Evolutionary conservation across 2,329 filamentous ascomycete species (phyloP).

Genomic region (Microsporum canis): DNA sequence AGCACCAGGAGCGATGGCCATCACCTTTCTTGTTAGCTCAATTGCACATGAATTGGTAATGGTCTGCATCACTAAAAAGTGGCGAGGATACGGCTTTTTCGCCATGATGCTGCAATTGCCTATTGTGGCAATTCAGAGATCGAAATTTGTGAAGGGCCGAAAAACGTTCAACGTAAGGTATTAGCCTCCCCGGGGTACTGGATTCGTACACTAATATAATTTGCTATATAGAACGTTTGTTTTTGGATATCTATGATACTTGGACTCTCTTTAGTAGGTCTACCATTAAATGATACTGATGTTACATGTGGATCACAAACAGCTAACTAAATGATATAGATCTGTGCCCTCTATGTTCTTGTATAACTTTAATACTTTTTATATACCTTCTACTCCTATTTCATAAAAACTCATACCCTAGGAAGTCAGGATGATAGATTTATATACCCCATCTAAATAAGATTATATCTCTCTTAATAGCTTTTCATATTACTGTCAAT

Average conservation of each 20-base stretch:
- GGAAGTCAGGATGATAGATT: background rate
- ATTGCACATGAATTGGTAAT: conserved; percentile 91
- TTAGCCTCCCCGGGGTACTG: background rate
- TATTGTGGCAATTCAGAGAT: conserved; percentile 83
- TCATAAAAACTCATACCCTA: background rate
- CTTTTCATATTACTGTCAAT: too few species aligned
- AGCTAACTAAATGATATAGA: conserved; percentile 27
- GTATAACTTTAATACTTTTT: conserved; percentile 25
- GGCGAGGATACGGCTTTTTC: conserved; percentile 84
- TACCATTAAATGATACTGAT: conserved; percentile 10
- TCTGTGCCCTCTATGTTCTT: conserved; percentile 51
- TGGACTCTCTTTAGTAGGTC: conserved; percentile 60
- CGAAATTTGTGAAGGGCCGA: conserved; percentile 59
- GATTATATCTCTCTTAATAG: too few species aligned
- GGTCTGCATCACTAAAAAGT: conserved; percentile 95
- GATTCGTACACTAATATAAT: background rate
- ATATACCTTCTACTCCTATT: background rate
- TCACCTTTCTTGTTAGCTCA: conserved; percentile 85
- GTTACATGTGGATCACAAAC: background rate
- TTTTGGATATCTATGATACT: conserved; percentile 92
- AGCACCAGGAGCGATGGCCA: conserved; percentile 63
- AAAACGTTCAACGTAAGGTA: conserved; percentile 59
- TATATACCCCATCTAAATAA: background rate
- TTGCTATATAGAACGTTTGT: conserved; percentile 52
- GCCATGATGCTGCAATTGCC: conserved; percentile 96